A percentile compares a stretch with the other conserved stretches of the same genome.
Conservation (phyloP, 208 protist genomes). For the Lotmaria passim region DNA sequence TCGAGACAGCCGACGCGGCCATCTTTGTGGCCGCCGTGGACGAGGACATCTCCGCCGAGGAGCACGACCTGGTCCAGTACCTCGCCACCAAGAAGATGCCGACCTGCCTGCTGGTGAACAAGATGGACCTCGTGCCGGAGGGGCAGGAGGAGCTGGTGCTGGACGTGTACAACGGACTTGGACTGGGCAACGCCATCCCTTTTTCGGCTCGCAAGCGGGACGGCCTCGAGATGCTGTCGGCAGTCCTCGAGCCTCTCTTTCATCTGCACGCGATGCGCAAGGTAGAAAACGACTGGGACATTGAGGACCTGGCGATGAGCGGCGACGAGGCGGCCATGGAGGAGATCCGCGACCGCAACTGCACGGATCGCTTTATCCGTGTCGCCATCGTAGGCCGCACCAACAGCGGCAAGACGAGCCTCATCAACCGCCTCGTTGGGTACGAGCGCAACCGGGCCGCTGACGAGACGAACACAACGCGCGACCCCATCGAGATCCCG, state of each 20-base stretch:
- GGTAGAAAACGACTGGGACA: slow-evolving; percentile 87
- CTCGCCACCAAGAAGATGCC: slow-evolving; percentile 77
- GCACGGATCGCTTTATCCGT: slow-evolving; percentile 81
- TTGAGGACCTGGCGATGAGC: slow-evolving; percentile 84
- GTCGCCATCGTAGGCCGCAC: slow-evolving; percentile 93
- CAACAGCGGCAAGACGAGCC: slow-evolving; percentile 94
- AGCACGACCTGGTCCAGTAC: slow-evolving; percentile 70
- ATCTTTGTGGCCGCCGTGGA: slow-evolving; percentile 85
- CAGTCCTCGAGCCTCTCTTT: slow-evolving; percentile 76
- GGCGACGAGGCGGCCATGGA: slow-evolving; percentile 90
- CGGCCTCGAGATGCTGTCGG: slow-evolving; percentile 78
- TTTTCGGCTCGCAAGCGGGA: slow-evolving; percentile 68
- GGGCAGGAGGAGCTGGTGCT: slow-evolving; percentile 62
- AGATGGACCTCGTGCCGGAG: slow-evolving; percentile 85
- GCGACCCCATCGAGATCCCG: slow-evolving; percentile 89
- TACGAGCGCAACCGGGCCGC: slow-evolving; percentile 87
- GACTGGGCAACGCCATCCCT: slow-evolving; percentile 77
- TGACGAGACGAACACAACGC: slow-evolving; percentile 88
- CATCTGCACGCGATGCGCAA: slow-evolving; percentile 81
- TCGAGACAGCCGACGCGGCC: slow-evolving; percentile 84
- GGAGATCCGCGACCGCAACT: slow-evolving; percentile 87
- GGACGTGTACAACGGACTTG: slow-evolving; percentile 60
- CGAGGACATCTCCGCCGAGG: slow-evolving; percentile 61
- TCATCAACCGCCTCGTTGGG: slow-evolving; percentile 94
- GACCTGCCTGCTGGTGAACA: slow-evolving; percentile 83